phyloP scores from a whole-genome alignment of 164 flowering plant genomes.

The Chimonanthus salicifolius region DNA sequence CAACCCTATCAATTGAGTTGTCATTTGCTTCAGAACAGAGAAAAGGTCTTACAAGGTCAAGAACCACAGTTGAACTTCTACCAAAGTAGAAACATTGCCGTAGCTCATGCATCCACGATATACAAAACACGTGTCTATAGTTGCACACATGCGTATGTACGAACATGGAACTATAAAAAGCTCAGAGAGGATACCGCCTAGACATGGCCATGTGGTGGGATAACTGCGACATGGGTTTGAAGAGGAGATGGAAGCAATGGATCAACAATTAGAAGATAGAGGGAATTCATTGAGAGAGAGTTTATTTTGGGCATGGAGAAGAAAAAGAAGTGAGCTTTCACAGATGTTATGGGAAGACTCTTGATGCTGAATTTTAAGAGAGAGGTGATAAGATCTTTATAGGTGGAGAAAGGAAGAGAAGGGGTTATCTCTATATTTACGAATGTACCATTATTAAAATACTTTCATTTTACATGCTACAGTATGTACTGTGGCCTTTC shows the following conservation, averaged over 20 bases:
- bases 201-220: constrained; percentile 6
- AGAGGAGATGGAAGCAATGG: not conserved
- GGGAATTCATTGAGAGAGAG: not conserved
- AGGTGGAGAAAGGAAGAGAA: not conserved
- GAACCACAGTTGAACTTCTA: not conserved
- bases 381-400: not conserved
- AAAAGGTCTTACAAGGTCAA: constrained; percentile 15
- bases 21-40: not conserved
- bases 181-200: constrained; percentile 9
- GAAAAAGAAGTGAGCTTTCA: not conserved
- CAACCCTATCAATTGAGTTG: not conserved
- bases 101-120: not conserved
- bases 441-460: too few relatives aligned
- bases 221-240: not conserved
- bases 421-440: too few relatives aligned
- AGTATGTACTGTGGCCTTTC: too few relatives aligned
- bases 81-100: not conserved
- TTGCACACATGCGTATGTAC: not conserved
- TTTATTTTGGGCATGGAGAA: not conserved
- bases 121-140: not conserved
- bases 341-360: not conserved
- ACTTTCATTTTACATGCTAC: too few relatives aligned
- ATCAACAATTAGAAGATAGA: not conserved
- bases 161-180: not conserved
- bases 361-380: not conserved